Evolutionary conservation across 805 yeast genomes (phyloP), one percentile per base, ranked within the genome.

Genomic region (Candida anglica): DNA sequence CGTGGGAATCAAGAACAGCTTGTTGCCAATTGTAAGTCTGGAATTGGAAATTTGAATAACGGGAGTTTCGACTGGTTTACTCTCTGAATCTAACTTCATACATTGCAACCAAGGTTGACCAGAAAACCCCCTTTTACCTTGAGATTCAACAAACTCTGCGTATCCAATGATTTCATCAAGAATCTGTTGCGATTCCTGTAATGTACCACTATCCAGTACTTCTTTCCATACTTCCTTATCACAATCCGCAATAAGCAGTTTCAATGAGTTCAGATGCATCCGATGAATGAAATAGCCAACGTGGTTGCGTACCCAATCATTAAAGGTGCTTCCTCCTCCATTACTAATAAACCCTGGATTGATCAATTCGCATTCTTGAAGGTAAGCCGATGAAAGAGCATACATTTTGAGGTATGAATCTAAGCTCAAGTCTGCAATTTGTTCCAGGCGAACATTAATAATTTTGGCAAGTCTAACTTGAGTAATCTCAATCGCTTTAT

Each of bases 191-290:
- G 48, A 33, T 3, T 33, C 40, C 5, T 24, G 17, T 17, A 78
- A 53, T 1, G 52, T 50, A 1, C 60, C 50, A 0, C 75, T 51
- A 7, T 79, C 73, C n/a, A 75, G 73, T 14, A 72, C 75, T 34
- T 89, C 95, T 38, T 75, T 77, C 98, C 98, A 91, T 15, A 63
- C 63, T 43, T 89, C 98, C 30, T 64, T 62, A 32, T 84, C 89
- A 36, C 85, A 63, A 13, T 66, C 60, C 3, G 50, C 50, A 5
- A 72, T 62, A 18, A 86, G 56, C 4, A 56, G 52, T 36, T 69
- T 71, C 33, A 76, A 53, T 17, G 73, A 66, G 11, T 64, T 63
- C 30, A 69, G 67, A 42, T 83, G 88, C 45, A 73, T 72, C 20
- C 76, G 63, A 19, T 64, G 63, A 23, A 77, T 59, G 51, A 76